Evolutionary conservation across 2,329 filamentous ascomycete species (phyloP), one percentile per base, ranked within the genome.

Genomic region (Epichloe uncinata): DNA sequence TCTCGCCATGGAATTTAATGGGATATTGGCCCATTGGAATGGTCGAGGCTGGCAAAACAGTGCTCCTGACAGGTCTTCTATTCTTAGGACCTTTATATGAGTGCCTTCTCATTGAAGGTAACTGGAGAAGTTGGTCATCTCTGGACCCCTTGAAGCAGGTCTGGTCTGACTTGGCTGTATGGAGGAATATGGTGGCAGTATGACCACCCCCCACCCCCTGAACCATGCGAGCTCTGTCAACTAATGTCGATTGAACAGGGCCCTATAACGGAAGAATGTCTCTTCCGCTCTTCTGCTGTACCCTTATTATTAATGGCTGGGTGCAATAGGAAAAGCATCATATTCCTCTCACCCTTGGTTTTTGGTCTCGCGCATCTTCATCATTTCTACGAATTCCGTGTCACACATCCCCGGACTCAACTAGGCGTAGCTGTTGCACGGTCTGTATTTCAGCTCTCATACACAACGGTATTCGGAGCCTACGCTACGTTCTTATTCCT

Each of bases 281-380:
- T 96, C 59, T 98, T 96, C 73, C 86, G 93, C 61, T 88, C 87
- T 3, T 81, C 89, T 56, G 82, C 90, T 48, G 77, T 96, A 38
- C 86, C 91, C 2, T 74, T 96, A 11, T 83, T 96, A 61, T 70
- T 96, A 33, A 72, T 89, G 46, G 82, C 88, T 18, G 76, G 75
- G 42, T 71, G 80, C 47, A 73, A 75, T 42, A 60, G 73, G 30
- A 55, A 61, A 3, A 70, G 71, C 40, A 88, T 87, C 55, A 78
- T 95, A 60, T 88, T 95, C 68, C 70, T 87, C 11, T 87, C 87
- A 1, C 91, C 91, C 6, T 71, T 96, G 11, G 84, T 95, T 64
- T 97, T 97, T 63, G 91, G 91, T 47, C 81, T 95, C 42, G 90
- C 93, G 7, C 93, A 98, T 68, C 68, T 95, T 45, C 91, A 98